Evolutionary conservation across 2,329 filamentous ascomycete genomes (phyloP).

Genomic region (Penicillium griseofulvum): DNA sequence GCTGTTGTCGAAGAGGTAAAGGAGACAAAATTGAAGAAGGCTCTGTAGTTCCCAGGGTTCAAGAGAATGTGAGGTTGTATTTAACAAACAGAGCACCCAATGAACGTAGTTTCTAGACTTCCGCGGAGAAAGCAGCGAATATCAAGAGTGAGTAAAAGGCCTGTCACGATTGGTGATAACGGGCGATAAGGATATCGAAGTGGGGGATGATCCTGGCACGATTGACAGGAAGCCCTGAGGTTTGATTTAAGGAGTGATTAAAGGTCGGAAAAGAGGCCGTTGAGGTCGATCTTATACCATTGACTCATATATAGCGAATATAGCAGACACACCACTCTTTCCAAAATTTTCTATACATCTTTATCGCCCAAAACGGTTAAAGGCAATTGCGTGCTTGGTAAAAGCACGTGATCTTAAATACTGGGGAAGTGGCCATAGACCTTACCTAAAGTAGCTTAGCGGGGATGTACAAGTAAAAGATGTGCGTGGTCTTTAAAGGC

Average conservation of each 20-base stretch:
- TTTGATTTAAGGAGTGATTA: background rate
- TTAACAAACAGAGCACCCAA: background rate
- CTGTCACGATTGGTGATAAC: slow-evolving; percentile 23
- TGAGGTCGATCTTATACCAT: background rate
- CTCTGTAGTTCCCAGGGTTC: background rate
- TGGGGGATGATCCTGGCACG: background rate
- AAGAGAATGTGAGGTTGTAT: background rate
- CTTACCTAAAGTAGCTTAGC: background rate
- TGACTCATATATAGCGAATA: background rate
- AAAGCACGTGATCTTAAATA: background rate
- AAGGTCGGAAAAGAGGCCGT: background rate
- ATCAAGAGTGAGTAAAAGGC: slow-evolving; percentile 22
- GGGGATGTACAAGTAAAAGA: background rate
- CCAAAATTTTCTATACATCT: background rate
- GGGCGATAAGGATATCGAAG: slow-evolving; percentile 19
- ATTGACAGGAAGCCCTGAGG: background rate
- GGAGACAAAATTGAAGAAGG: background rate
- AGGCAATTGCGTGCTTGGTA: slow-evolving; percentile 3
- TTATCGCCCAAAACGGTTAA: background rate
- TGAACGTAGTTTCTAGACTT: slow-evolving; percentile 9
- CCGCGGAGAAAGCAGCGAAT: slow-evolving; percentile 24
- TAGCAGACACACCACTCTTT: background rate
- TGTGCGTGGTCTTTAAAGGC: background rate
- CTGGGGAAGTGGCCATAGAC: background rate
- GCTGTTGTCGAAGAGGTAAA: background rate